Conservation (phyloP, 371 early-diverging fungal genomes). For the Apophysomyces sp. region DNA sequence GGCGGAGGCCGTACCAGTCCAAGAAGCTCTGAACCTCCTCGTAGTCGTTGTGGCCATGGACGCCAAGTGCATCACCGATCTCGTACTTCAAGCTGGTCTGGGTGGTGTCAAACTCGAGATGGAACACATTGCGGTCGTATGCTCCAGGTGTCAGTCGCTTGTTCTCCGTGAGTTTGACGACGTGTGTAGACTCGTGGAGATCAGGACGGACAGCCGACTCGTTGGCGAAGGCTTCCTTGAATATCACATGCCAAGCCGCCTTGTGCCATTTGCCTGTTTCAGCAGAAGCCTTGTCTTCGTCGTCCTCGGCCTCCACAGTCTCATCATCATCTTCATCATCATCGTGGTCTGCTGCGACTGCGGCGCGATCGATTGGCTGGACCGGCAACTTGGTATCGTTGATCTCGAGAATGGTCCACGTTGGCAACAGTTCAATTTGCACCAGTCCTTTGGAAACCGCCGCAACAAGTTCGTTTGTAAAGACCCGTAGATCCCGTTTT, state of each 20-base stretch:
- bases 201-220: conserved; percentile 64
- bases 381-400: conserved; percentile 33
- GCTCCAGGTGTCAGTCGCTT: conserved; percentile 79
- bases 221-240: conserved; percentile 75
- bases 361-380: conserved; percentile 32
- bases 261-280: conserved; percentile 57
- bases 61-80: conserved; percentile 92
- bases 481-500: conserved; percentile 20
- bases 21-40: conserved; percentile 74
- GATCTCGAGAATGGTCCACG: conserved; percentile 55
- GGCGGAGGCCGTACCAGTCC: conserved; percentile 69
- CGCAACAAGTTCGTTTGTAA: conserved; percentile 23
- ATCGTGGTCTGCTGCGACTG: conserved; percentile 32
- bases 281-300: conserved; percentile 25
- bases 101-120: conserved; percentile 89
- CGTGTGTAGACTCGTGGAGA: conserved; percentile 58
- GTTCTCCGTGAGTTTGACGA: conserved; percentile 73
- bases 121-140: conserved; percentile 95
- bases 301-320: conserved; percentile 42
- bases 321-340: conserved; percentile 30
- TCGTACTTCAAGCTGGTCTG: conserved; percentile 81
- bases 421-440: conserved; percentile 44
- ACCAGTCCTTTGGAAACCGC: conserved; percentile 30
- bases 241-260: conserved; percentile 73
- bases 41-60: conserved; percentile 86